phyloP scores from a whole-genome alignment of 108 stramenopile genomes.

The Schizochytrium sp. region DNA sequence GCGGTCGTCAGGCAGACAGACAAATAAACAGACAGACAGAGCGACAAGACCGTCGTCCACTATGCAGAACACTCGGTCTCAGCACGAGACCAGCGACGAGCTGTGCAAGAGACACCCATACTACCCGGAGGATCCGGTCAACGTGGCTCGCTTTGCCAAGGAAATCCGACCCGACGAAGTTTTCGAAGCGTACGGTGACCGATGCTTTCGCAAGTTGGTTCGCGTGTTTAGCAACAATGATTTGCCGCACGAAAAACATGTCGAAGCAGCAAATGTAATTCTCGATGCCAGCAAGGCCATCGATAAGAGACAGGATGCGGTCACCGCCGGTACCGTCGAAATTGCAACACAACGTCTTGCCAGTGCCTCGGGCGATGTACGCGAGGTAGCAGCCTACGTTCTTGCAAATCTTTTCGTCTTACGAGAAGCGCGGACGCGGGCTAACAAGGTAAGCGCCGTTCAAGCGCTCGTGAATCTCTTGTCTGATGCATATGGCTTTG shows the following conservation, averaged over 20 bases:
- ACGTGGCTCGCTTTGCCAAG: background rate
- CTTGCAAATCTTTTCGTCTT: background rate
- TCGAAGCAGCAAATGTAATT: background rate
- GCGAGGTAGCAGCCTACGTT: background rate
- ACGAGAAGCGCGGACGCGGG: background rate
- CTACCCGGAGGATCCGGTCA: background rate
- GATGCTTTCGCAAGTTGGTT: slow-evolving; percentile 4
- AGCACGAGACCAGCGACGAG: background rate
- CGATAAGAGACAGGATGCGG: background rate
- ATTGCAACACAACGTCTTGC: background rate
- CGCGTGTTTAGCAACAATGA: background rate
- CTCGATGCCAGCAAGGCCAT: background rate
- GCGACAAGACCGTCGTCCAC: background rate
- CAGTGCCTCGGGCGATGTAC: background rate
- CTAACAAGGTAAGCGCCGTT: background rate
- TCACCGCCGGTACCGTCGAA: background rate
- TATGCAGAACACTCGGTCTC: background rate
- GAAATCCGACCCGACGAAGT: background rate
- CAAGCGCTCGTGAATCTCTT: background rate
- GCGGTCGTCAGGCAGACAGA: too few relatives aligned
- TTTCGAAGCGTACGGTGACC: background rate
- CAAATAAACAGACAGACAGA: too few relatives aligned
- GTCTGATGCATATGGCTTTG: background rate
- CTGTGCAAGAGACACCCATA: background rate
- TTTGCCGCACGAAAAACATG: background rate